Percentiles rank a stretch among this genome's conserved stretches.
These are phyloP conservation scores for Psilocybe tampanensis DNA, from an alignment of 768 basidiomycete genomes.

Conservation along the genomic window DNA sequence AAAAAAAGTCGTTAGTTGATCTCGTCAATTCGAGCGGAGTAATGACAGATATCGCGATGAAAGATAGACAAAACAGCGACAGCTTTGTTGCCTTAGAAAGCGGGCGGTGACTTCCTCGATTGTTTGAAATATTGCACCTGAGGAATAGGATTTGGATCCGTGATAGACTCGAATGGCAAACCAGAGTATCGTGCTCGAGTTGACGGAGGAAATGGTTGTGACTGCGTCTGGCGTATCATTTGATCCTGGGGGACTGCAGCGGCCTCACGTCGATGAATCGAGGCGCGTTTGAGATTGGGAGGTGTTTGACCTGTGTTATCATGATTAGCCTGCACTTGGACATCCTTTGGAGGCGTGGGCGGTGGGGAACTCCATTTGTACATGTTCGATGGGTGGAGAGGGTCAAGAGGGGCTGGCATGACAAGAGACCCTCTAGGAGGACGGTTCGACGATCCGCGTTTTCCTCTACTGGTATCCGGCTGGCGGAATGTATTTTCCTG, in stretches of 20 bases:
- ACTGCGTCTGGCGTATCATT: background rate
- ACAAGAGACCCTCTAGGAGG: background rate
- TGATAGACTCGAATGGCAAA: background rate
- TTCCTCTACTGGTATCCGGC: background rate
- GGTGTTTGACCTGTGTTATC: background rate
- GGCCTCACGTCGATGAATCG: constrained; percentile 11
- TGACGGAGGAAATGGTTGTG: background rate
- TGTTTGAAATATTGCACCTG: background rate
- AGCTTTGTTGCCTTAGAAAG: background rate
- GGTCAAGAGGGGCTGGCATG: background rate
- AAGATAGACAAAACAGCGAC: background rate
- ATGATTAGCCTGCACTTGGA: background rate
- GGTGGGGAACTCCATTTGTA: background rate
- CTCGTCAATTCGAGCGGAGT: background rate
- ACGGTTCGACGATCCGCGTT: background rate
- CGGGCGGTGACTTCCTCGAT: background rate
- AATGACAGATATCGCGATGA: background rate
- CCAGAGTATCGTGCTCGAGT: background rate
- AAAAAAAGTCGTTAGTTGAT: background rate
- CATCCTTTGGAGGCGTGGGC: background rate
- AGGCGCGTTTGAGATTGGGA: constrained; percentile 1
- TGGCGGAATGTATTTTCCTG: background rate
- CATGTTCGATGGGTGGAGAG: background rate
- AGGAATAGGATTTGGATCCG: background rate
- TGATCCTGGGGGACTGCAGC: constrained; percentile 3